Evolutionary conservation across 208 protist genomes (phyloP).

Genomic region (Trichomonas vaginalis): DNA sequence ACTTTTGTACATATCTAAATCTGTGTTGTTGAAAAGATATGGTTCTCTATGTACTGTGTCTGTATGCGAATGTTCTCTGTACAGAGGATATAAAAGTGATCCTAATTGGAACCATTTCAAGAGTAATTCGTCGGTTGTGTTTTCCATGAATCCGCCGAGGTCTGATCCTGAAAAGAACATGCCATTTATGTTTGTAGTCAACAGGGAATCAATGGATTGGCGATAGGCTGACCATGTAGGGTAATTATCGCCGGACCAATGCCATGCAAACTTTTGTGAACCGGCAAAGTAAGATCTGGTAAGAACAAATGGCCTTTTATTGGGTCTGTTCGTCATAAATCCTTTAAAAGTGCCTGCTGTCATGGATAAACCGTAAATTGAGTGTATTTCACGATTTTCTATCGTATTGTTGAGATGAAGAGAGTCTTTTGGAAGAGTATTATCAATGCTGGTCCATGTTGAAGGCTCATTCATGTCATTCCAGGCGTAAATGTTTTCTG

Average conservation of each 20-base stretch:
- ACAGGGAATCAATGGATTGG: conserved; percentile 70
- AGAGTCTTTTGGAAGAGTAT: conserved; percentile 76
- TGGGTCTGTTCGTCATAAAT: not conserved
- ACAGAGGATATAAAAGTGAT: conserved; percentile 78
- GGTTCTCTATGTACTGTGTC: conserved; percentile 82
- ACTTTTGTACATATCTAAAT: conserved; percentile 26
- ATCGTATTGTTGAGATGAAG: conserved; percentile 41
- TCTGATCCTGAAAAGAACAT: conserved; percentile 79
- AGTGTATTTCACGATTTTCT: conserved; percentile 84
- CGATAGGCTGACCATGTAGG: conserved; percentile 77
- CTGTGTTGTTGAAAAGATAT: conserved; percentile 68
- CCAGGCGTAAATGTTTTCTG: conserved; percentile 73
- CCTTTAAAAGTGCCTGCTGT: conserved; percentile 53
- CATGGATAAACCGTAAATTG: conserved; percentile 76
- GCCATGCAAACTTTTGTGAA: conserved; percentile 76
- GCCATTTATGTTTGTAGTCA: conserved; percentile 74
- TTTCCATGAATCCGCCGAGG: conserved; percentile 90
- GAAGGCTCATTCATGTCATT: conserved; percentile 98
- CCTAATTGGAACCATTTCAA: conserved; percentile 86
- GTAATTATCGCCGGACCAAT: conserved; percentile 94
- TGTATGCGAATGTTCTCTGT: conserved; percentile 78
- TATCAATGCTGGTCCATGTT: conserved; percentile 67
- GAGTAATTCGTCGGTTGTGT: conserved; percentile 70
- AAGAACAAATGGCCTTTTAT: conserved; percentile 76
- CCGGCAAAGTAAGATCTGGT: conserved; percentile 89